phyloP scores from a whole-genome alignment of 257 asterid genomes.

The Anisodus tanguticus region DNA sequence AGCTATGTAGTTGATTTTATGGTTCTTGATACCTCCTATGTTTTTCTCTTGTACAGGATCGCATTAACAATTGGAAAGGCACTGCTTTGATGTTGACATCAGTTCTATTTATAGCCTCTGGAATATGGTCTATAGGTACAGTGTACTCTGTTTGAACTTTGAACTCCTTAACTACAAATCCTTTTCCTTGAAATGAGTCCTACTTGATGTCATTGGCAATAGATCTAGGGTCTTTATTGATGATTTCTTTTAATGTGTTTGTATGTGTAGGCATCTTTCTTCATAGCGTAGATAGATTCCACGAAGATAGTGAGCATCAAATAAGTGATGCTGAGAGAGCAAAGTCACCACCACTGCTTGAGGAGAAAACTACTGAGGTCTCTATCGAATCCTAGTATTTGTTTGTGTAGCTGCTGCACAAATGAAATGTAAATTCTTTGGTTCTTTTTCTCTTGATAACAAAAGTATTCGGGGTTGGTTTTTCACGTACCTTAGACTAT shows the following conservation, averaged over 20 bases:
- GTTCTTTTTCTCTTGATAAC: conserved; percentile 3
- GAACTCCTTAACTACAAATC: neutral
- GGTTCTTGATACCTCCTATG: neutral
- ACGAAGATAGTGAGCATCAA: conserved; percentile 62
- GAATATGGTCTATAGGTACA: conserved; percentile 80
- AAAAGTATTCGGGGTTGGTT: neutral
- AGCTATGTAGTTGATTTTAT: neutral
- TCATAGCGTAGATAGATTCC: conserved; percentile 67
- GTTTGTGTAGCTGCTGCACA: neutral
- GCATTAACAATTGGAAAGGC: conserved; percentile 78
- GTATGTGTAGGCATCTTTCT: conserved; percentile 66
- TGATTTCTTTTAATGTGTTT: neutral
- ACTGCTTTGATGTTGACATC: conserved; percentile 81
- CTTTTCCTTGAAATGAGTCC: neutral
- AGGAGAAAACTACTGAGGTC: conserved; percentile 44
- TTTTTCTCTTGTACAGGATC: conserved; percentile 63
- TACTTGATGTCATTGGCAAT: conserved; percentile 6
- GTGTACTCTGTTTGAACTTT: neutral
- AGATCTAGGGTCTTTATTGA: neutral
- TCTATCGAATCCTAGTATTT: conserved; percentile 20
- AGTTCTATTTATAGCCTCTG: conserved; percentile 71
- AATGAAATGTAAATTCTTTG: conserved; percentile 14
- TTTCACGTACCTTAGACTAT: neutral
- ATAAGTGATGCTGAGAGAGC: conserved; percentile 44
- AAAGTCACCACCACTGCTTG: conserved; percentile 68